A percentile compares a stretch with the other conserved stretches of the same genome.
Conservation (phyloP, 306 rosid genomes). For the Gillenia trifoliata region DNA sequence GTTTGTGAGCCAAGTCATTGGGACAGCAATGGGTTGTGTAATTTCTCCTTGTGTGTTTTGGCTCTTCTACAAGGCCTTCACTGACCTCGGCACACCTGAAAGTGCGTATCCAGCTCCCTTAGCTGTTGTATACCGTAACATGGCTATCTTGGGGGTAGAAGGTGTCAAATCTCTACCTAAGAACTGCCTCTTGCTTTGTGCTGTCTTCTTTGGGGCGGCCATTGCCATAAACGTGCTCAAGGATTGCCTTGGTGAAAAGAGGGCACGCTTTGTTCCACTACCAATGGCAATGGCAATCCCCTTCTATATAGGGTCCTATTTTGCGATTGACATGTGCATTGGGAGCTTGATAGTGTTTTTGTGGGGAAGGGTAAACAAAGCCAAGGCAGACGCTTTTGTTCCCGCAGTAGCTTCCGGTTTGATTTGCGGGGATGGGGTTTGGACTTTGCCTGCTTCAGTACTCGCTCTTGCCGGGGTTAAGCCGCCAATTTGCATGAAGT, state of each 20-base stretch:
- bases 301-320: slow-evolving; percentile 39
- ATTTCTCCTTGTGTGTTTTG: slow-evolving; percentile 45
- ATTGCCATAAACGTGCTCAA: slow-evolving; percentile 30
- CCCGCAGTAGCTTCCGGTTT: slow-evolving; percentile 47
- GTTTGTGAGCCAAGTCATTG: slow-evolving; percentile 51
- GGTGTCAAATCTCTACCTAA: slow-evolving; percentile 31
- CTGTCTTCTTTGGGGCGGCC: slow-evolving; percentile 27
- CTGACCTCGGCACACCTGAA: slow-evolving; percentile 18
- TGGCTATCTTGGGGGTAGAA: slow-evolving; percentile 37
- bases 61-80: slow-evolving; percentile 46
- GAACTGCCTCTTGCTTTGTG: slow-evolving; percentile 38
- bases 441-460: slow-evolving; percentile 46
- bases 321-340: slow-evolving; percentile 42
- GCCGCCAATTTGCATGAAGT: slow-evolving; percentile 53
- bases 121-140: slow-evolving; percentile 42
- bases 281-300: slow-evolving; percentile 58
- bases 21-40: slow-evolving; percentile 49
- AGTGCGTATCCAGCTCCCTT: slow-evolving; percentile 37
- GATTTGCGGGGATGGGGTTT: slow-evolving; percentile 47
- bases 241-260: slow-evolving; percentile 27
- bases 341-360: slow-evolving; percentile 38
- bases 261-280: slow-evolving; percentile 34
- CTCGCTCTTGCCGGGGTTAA: slow-evolving; percentile 35
- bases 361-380: slow-evolving; percentile 33
- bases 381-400: slow-evolving; percentile 38